Evolutionary conservation across 192 early-diverging fungal genomes (phyloP), one percentile per base, ranked within the genome.

Genomic region (Diversispora epigaea): DNA sequence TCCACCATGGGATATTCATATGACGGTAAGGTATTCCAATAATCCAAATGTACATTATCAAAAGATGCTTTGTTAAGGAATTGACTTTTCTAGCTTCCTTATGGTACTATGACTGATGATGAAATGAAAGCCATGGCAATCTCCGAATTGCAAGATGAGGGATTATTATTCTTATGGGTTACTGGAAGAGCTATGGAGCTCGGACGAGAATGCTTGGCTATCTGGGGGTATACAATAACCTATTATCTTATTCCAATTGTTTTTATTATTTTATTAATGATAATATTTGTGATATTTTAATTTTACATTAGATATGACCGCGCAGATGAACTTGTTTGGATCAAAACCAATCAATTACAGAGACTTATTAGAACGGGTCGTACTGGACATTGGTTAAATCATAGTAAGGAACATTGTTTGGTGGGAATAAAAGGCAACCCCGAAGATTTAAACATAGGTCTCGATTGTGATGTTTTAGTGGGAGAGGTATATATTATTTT

Each of bases 1-100:
- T 71, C 88, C 88, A 7, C 88, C 88, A 4, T 89, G 88, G 88
- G 88, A 89, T 74, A 89, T 89, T 55, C 88, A 89, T 73, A 89
- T 89, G 88, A 76, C 68, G 32, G 80, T 81, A 65, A 73, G 68
- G 21, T 64, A 52, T 44, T 41, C 17, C 7, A 14, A 4, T 12
- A 43, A 45, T 15, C n/a, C 41, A 64, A 17, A n/a, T 19, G 32
- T 4, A 2, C 9, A 45, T 3, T 64, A 3, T 4, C 2, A 6
- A 17, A 64, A 4, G 14, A 25, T 39, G 22, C 21, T 58, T n/a
- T 43, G 32, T 14, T 10, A 8, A 49, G n/a, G 15, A 12, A 19
- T 58, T n/a, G 9, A 25, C 15, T 32, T 32, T 32, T 32, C 1
- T 61, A 87, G 85, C 78, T 88, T 5, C 88, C 88, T 11, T 89